Evolutionary conservation across 2,329 filamentous ascomycete genomes (phyloP), one percentile per base, ranked within the genome.

Genomic region (Pleoardoris graminearum): DNA sequence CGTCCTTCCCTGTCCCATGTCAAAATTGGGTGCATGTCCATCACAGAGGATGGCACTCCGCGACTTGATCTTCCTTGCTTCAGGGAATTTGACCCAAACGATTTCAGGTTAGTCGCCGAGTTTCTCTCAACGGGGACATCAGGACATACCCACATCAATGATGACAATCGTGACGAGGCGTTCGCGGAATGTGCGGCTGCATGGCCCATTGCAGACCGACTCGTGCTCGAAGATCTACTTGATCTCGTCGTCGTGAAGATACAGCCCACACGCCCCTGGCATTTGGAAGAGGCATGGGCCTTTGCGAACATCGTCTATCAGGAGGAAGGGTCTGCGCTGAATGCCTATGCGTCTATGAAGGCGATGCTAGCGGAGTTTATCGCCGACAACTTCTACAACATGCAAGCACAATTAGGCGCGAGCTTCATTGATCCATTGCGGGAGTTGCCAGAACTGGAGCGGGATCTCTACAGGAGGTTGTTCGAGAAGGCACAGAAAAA

Each of bases 101-200:
- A 66, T n/a, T 72, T 72, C 38, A 14, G 46, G 2, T 56, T 57
- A 8, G 55, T 60, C 0, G 68, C 65, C 1, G 61, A 71, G n/a
- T 72, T 48, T 23, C 50, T 71, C 1, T 36, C 48, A 0, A 59
- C 50, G 7, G 63, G 53, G 1, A 51, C 58, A 2, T 70, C 70
- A 21, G 68, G 68, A 1, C 21, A 41, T 12, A 42, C 36, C 3
- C 51, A 63, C 2, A 47, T 60, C n/a, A 48, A 41, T 4, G 54
- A 60, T 3, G 54, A 63, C 0, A 35, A 67, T 5, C 41, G 45
- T 8, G 37, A 44, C 0, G 52, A 55, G 5, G 51, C 54, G 0
- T 54, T 70, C 12, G 52, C 49, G 0, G 54, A 69, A 21, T 68
- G 66, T 29, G 49, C 55, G 0, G 47, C 55, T 0, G 63, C 67